A percentile compares a stretch with the other conserved stretches of the same genome.
These are phyloP conservation scores for Cordyceps cateniannulata DNA, from an alignment of 2,329 filamentous ascomycete genomes.

Conservation along the genomic window DNA sequence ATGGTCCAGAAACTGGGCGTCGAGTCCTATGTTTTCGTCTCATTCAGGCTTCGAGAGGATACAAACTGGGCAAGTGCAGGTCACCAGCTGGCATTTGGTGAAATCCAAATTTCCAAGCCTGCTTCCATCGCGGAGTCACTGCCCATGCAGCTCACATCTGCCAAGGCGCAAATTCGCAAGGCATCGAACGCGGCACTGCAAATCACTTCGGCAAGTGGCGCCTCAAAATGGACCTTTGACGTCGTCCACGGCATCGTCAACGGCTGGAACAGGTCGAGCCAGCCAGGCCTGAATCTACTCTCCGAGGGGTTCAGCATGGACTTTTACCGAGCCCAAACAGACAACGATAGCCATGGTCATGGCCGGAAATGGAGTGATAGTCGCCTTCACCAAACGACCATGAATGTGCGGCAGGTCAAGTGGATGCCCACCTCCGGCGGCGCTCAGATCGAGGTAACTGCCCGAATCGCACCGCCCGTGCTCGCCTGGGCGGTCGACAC, in stretches of 20 bases:
- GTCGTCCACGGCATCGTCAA: slow-evolving; percentile 34
- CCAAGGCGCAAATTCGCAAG: slow-evolving; percentile 19
- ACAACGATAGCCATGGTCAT: slow-evolving; percentile 55
- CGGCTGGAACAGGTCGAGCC: slow-evolving; percentile 31
- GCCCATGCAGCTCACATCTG: slow-evolving; percentile 14
- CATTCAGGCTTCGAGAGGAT: slow-evolving; percentile 35
- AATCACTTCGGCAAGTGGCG: slow-evolving; percentile 29
- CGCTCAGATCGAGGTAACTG: slow-evolving; percentile 38
- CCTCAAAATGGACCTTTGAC: slow-evolving; percentile 38
- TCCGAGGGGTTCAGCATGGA: slow-evolving; percentile 39
- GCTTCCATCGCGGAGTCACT: slow-evolving; percentile 21
- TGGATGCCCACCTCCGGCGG: slow-evolving; percentile 27
- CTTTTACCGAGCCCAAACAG: slow-evolving; percentile 60
- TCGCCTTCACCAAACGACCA: slow-evolving; percentile 39
- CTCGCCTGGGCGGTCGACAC: slow-evolving; percentile 53
- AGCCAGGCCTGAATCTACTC: slow-evolving; percentile 32
- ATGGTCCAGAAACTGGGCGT: slow-evolving; percentile 18
- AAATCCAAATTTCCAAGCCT: slow-evolving; percentile 35
- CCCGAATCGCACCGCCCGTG: slow-evolving; percentile 54
- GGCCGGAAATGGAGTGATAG: slow-evolving; percentile 51
- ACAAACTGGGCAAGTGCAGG: slow-evolving; percentile 46
- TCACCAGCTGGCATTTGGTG: slow-evolving; percentile 45
- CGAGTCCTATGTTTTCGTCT: slow-evolving; percentile 43
- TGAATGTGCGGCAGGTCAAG: slow-evolving; percentile 31
- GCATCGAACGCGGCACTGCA: slow-evolving; percentile 20